Evolutionary conservation across 2,329 filamentous ascomycete species (phyloP), one percentile per base, ranked within the genome.

Genomic region (Canariomyces notabilis): DNA sequence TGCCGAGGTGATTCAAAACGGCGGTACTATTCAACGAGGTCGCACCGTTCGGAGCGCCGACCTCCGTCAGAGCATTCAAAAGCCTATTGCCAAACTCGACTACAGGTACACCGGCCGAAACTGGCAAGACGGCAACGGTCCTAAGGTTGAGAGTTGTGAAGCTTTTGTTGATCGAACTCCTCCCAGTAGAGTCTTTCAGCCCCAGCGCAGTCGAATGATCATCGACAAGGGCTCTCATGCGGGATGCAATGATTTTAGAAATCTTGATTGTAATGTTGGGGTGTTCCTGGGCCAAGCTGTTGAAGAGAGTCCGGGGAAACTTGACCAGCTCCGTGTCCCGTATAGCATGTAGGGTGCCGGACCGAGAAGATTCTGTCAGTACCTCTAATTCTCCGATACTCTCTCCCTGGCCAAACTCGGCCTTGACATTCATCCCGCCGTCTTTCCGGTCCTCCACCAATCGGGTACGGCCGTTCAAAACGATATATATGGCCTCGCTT

Each of bases 191-290:
- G 42, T 91, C 85, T 49, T 80, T 80, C 7, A 76, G 74, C 43
- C 82, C 74, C 32, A 84, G 76, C 29, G 80, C 77, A 0, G 43
- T 36, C 14, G 87, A 69, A 2, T 89, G 87, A 57, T 90, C 85
- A 57, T 97, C 89, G 16, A 97, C 80, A 32, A 96, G 69, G 34
- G 87, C 80, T 50, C 91, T 78, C 93, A 98, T 97, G 3, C 93
- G 82, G 29, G 90, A 89, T 0, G 93, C 93, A 59, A 98, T 96
- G 57, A 98, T 93, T 66, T 97, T 98, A 1, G 93, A 97, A 21
- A 98, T 95, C 66, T 97, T 96, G 65, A 98, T 97, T 0, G 93
- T 97, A 60, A 98, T 98, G 35, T 89, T 94, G 5, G 93, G 93
- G 61, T 98, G 93, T 61, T 98, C 93, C 61, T 95, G 85, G 0